These are phyloP conservation scores for Brassica nigra DNA, from an alignment of 345 rosid genomes.

Conservation along the genomic window DNA sequence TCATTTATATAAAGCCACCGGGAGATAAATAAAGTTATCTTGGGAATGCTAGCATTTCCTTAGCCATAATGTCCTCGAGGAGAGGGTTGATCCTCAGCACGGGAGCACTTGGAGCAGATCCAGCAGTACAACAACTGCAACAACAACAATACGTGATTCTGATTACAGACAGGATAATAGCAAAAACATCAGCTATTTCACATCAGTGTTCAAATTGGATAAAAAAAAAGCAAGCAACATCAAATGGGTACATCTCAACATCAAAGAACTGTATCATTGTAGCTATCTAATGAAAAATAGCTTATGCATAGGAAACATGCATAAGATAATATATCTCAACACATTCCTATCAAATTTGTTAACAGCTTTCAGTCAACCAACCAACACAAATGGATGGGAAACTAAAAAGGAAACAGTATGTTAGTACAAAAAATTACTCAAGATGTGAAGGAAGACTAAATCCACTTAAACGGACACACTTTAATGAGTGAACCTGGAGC, in stretches of 20 bases:
- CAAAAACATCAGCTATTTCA: conserved; percentile 51
- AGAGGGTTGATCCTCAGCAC: conserved; percentile 55
- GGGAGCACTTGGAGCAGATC: conserved; percentile 52
- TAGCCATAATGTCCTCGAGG: conserved; percentile 58
- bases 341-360: not conserved
- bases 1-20: too few relatives aligned
- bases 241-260: conserved; percentile 67
- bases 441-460: conserved; percentile 88
- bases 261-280: conserved; percentile 39
- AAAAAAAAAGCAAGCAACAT: conserved; percentile 69
- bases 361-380: not conserved
- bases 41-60: conserved; percentile 37
- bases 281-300: not conserved
- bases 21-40: too few relatives aligned
- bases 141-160: conserved; percentile 30
- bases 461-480: too few relatives aligned
- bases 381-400: not conserved
- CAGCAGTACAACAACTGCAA: conserved; percentile 37
- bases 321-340: not conserved
- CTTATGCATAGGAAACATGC: not conserved
- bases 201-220: conserved; percentile 64
- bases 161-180: conserved; percentile 40
- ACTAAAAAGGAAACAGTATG: not conserved
- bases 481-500: conserved; percentile 67
- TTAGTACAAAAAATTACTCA: conserved; percentile 52